These are phyloP conservation scores for Pyronema omphalodes DNA, from an alignment of 495 filamentous ascomycete genomes.

Conservation along the genomic window DNA sequence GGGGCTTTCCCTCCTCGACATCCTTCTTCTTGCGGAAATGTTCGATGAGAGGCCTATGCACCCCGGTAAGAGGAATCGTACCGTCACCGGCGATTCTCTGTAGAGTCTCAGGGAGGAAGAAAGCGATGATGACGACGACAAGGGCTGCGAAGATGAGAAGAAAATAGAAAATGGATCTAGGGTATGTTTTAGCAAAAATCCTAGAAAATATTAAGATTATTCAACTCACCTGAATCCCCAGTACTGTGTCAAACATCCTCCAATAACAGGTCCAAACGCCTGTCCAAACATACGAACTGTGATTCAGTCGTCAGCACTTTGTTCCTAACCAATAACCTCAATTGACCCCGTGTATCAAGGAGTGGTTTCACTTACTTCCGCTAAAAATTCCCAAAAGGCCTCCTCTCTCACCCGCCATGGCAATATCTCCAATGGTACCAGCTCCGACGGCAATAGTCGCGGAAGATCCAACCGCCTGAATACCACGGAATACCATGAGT, in stretches of 20 bases:
- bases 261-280: slow-evolving; percentile 1
- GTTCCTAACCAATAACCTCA: background rate
- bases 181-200: background rate
- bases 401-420: background rate
- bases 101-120: slow-evolving; percentile 2
- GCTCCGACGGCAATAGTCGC: background rate
- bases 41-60: background rate
- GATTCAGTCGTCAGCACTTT: background rate
- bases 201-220: background rate
- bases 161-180: slow-evolving; percentile 1
- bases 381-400: background rate
- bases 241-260: background rate
- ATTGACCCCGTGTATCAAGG: background rate
- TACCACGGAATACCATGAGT: background rate
- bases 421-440: background rate
- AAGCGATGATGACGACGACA: background rate
- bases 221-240: background rate
- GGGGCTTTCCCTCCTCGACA: background rate
- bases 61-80: background rate
- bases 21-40: background rate
- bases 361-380: background rate
- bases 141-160: background rate
- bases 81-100: slow-evolving; percentile 2
- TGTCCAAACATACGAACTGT: background rate
- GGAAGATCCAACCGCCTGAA: background rate